A percentile compares a stretch with the other conserved stretches of the same genome.
Evolutionary conservation across 805 yeast species (phyloP).

Genomic region (Teunomyces pallodes): DNA sequence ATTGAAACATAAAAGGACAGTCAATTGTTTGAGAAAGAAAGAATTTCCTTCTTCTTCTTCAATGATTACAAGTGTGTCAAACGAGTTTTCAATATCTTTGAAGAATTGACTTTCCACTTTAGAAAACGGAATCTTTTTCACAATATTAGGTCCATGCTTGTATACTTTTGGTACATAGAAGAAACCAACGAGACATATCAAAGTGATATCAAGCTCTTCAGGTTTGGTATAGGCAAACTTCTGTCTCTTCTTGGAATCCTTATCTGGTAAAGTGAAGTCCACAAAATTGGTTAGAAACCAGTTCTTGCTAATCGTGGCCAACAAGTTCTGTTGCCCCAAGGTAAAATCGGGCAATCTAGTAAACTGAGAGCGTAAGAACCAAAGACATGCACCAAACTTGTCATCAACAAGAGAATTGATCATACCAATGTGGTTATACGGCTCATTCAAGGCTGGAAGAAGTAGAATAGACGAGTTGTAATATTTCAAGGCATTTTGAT

Average conservation of each 20-base stretch:
- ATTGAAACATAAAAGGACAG: constrained; percentile 21
- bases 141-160: constrained; percentile 18
- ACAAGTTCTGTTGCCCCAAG: constrained; percentile 48
- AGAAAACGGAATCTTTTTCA: constrained; percentile 19
- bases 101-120: constrained; percentile 24
- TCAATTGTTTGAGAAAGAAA: constrained; percentile 22
- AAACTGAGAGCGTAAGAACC: constrained; percentile 54
- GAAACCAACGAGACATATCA: constrained; percentile 41
- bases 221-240: constrained; percentile 8
- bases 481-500: constrained; percentile 24
- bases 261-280: constrained; percentile 13
- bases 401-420: constrained; percentile 41
- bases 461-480: constrained; percentile 54
- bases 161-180: constrained; percentile 39
- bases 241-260: constrained; percentile 7
- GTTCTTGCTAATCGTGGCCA: constrained; percentile 35
- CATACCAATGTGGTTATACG: constrained; percentile 58
- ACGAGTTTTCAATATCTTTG: constrained; percentile 10
- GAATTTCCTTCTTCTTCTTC: constrained; percentile 10
- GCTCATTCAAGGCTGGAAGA: constrained; percentile 68
- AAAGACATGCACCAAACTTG: constrained; percentile 47
- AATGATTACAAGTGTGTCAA: constrained; percentile 9
- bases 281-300: constrained; percentile 27
- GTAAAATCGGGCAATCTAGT: constrained; percentile 48
- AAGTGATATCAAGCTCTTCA: constrained; percentile 14